Base-by-base conservation (phyloP, 2,329 filamentous ascomycete genomes). In the Xylaria sp. region DNA sequence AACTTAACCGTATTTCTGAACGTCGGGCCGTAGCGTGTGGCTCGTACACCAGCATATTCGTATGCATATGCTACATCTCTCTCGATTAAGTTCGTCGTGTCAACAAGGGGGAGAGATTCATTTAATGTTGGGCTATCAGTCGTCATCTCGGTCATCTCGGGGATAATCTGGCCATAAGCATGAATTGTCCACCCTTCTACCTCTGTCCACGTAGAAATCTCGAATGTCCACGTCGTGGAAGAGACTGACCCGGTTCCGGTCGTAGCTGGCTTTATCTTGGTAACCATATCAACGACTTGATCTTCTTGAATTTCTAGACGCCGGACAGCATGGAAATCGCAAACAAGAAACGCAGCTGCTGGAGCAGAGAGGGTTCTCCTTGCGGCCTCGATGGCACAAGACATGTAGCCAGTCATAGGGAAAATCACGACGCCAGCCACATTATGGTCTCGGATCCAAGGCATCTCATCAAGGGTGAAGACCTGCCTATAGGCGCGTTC, bases 381-480 rank as follows among this genome's bases (percentile, higher is more conserved):
- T 23, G 60, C 50, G 9, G 66, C 67, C 45, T 71, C 69, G 3
- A 69, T 59, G 23, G 69, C 69, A 20, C 56, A 58, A 20, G 67
- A 57, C 15, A 69, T 56, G 34, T 67, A 71, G n/a, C 67, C 69
- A 9, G 69, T 67, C 53, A 69, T 63, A 9, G 69, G 69, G 62
- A 71, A 71, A 6, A 71, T 50, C 15, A 67, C 64, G 3, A 15
- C 41, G 2, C 69, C 69, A 15, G 41, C 78, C 71, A 84, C 82
- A 30, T 76, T 73, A 75, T 85, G 84, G 68, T 85, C 82, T 61
- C 82, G 74, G 36, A 83, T 79, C 66, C 85, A 85, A 9, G 85
- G 80, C 28, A 81, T 66, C 39, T 82, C 78, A 4, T 77, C 74
- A 7, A 80, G 67, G 0, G 74, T 72, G 2, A 83, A 73, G 12